Percentiles rank a stretch among this genome's conserved stretches.
Conservation (phyloP, 805 yeast species). For the Cyberlindnera suaveolens region DNA sequence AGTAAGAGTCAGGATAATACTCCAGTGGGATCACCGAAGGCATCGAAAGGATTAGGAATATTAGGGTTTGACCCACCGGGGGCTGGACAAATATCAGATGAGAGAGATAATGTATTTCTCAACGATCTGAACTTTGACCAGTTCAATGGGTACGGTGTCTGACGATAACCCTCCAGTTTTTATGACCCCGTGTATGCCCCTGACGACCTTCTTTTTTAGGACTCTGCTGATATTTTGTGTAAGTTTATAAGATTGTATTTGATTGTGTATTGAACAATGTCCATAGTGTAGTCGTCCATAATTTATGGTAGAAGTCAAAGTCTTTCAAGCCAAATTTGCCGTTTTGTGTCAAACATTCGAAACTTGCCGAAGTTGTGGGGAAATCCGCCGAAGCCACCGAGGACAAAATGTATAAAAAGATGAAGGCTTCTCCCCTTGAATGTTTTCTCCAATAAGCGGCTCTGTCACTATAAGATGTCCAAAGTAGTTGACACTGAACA, state of each 20-base stretch:
- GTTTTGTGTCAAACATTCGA: no score
- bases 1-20: constrained; percentile 2
- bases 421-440: neutral
- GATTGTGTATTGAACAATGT: no score
- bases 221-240: no score
- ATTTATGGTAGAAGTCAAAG: no score
- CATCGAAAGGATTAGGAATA: neutral
- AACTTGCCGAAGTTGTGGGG: no score
- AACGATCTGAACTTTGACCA: constrained; percentile 11
- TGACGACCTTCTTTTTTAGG: no score
- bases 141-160: neutral
- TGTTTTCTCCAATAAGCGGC: neutral
- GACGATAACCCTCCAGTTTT: neutral
- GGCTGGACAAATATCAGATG: neutral
- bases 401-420: no score
- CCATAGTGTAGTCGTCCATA: no score
- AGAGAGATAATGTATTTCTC: constrained; percentile 13
- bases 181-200: no score
- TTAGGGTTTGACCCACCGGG: neutral
- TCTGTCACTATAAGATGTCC: neutral
- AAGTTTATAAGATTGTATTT: no score
- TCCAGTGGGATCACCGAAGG: neutral
- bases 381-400: no score
- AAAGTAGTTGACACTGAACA: constrained; percentile 21
- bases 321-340: no score